Percentiles rank a stretch among this genome's conserved stretches.
Conservation (phyloP, 345 rosid genomes). For the Populus tremula region DNA sequence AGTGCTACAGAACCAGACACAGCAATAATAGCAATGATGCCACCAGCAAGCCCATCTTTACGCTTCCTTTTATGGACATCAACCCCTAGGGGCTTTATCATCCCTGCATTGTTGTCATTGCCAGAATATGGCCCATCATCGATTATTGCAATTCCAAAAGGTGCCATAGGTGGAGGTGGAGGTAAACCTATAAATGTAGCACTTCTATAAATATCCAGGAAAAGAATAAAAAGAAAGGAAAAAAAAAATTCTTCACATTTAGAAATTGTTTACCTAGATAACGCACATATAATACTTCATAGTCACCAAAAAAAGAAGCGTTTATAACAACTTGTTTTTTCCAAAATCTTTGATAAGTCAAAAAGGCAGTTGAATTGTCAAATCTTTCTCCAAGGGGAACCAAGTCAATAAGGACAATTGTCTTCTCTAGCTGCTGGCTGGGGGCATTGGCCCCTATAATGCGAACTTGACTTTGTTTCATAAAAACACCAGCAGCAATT, state of each 20-base stretch:
- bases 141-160: slow-evolving; percentile 46
- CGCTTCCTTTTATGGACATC: slow-evolving; percentile 56
- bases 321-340: slow-evolving; percentile 68
- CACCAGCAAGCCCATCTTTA: slow-evolving; percentile 50
- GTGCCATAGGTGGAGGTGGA: slow-evolving; percentile 73
- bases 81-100: slow-evolving; percentile 81
- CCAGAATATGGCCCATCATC: slow-evolving; percentile 71
- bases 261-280: slow-evolving; percentile 55
- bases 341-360: slow-evolving; percentile 85
- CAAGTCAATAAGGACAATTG: slow-evolving; percentile 75
- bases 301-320: slow-evolving; percentile 61
- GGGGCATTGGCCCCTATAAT: slow-evolving; percentile 93
- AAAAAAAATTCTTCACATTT: not conserved
- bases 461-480: slow-evolving; percentile 95
- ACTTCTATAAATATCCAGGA: slow-evolving; percentile 2
- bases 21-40: slow-evolving; percentile 61
- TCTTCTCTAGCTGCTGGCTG: slow-evolving; percentile 77
- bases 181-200: slow-evolving; percentile 63
- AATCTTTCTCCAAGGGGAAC: slow-evolving; percentile 81
- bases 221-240: not conserved
- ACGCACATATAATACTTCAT: slow-evolving; percentile 75
- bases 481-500: slow-evolving; percentile 77
- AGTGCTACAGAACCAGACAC: slow-evolving; percentile 62
- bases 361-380: slow-evolving; percentile 68
- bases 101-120: slow-evolving; percentile 48